A percentile compares a stretch with the other conserved stretches of the same genome.
Conservation (phyloP, 1,284 basidiomycete species). For the Rhodotorula sp. region DNA sequence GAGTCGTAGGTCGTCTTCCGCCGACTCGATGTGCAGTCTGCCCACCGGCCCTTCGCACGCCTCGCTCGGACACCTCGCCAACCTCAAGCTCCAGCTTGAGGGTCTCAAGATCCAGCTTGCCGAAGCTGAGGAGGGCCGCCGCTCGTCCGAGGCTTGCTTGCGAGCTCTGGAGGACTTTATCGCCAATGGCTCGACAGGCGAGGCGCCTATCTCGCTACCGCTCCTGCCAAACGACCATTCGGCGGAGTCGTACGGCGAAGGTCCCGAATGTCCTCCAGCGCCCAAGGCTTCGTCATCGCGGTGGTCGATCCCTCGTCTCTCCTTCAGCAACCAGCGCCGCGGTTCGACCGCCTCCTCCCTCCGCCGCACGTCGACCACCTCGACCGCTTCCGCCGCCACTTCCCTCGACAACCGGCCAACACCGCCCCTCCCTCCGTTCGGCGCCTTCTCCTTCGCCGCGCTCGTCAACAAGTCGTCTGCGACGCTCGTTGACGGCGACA, state of each 20-base stretch:
- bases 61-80: background rate
- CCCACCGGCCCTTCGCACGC: background rate
- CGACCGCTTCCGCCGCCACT: conserved; percentile 17
- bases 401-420: background rate
- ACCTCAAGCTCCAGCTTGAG: conserved; percentile 62
- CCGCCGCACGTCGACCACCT: conserved; percentile 24
- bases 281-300: conserved; percentile 5
- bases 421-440: conserved; percentile 29
- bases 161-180: conserved; percentile 80
- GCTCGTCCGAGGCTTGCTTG: conserved; percentile 82
- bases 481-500: conserved; percentile 20
- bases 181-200: conserved; percentile 47
- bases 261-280: background rate
- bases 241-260: conserved; percentile 2
- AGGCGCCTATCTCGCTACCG: conserved; percentile 53
- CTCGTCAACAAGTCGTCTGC: conserved; percentile 12
- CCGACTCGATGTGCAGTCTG: conserved; percentile 2
- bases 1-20: conserved; percentile 21
- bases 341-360: conserved; percentile 1
- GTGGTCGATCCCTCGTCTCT: conserved; percentile 31
- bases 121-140: conserved; percentile 75
- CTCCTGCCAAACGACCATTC: conserved; percentile 57
- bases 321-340: conserved; percentile 15
- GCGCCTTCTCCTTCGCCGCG: conserved; percentile 35
- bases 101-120: conserved; percentile 42